These are phyloP conservation scores for Venturia asperata DNA, from an alignment of 2,329 filamentous ascomycete species.

Conservation along the genomic window DNA sequence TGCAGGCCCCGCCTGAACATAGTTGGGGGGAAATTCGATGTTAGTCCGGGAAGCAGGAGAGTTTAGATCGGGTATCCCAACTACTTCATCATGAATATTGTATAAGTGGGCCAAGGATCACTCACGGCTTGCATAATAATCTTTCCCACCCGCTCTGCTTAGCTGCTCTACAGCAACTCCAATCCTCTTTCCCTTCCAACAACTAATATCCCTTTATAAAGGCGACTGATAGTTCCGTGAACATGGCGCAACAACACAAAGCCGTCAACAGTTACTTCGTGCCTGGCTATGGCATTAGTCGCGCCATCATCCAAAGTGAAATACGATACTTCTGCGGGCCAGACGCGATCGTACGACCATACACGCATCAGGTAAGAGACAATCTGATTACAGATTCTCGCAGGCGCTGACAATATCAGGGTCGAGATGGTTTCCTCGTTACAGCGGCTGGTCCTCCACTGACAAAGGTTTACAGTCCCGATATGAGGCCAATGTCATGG, in stretches of 20 bases:
- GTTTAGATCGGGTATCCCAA: background rate
- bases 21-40: slow-evolving; percentile 5
- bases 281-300: slow-evolving; percentile 37
- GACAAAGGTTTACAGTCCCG: slow-evolving; percentile 32
- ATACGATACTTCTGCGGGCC: slow-evolving; percentile 39
- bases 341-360: slow-evolving; percentile 37
- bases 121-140: background rate
- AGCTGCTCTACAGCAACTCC: background rate
- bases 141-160: background rate
- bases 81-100: background rate
- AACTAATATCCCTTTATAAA: background rate
- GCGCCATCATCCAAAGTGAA: slow-evolving; percentile 38
- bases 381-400: background rate
- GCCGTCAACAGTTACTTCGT: slow-evolving; percentile 35
- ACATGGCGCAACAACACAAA: slow-evolving; percentile 9
- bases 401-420: slow-evolving; percentile 25
- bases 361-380: slow-evolving; percentile 34
- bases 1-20: background rate
- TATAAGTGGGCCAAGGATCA: slow-evolving; percentile 10
- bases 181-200: background rate
- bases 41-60: background rate
- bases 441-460: slow-evolving; percentile 35
- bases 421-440: slow-evolving; percentile 37
- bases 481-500: background rate
- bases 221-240: background rate